Percentiles rank a stretch among this genome's conserved stretches.
Evolutionary conservation across 345 rosid species (phyloP).

Genomic region (Laguncularia racemosa): DNA sequence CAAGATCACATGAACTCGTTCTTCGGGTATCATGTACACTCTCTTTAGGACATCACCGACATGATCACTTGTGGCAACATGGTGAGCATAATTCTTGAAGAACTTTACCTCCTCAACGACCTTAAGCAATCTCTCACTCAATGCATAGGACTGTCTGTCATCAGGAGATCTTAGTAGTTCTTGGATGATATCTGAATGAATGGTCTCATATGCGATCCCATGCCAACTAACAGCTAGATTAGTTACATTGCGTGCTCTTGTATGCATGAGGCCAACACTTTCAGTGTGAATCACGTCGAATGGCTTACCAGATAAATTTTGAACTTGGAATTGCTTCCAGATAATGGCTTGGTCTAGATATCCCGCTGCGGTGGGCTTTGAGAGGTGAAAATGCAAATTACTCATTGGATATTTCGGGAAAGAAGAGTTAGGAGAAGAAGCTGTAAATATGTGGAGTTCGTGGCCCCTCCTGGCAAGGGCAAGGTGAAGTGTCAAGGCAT

Average conservation of each 20-base stretch:
- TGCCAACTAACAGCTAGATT: conserved; percentile 83
- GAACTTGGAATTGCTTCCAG: conserved; percentile 61
- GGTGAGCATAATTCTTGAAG: conserved; percentile 75
- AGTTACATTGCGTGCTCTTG: conserved; percentile 51
- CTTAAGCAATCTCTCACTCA: conserved; percentile 48
- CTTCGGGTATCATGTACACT: conserved; percentile 91
- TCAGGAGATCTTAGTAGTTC: conserved; percentile 57
- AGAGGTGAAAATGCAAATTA: conserved; percentile 62
- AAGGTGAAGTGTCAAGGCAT: conserved; percentile 79
- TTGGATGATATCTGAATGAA: conserved; percentile 85
- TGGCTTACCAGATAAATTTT: conserved; percentile 61
- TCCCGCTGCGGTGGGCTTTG: conserved; percentile 66
- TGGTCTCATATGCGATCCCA: conserved; percentile 86
- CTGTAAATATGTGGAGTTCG: conserved; percentile 79
- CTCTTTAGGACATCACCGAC: conserved; percentile 80
- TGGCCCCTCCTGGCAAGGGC: conserved; percentile 80
- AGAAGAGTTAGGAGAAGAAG: conserved; percentile 40
- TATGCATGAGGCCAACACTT: conserved; percentile 82
- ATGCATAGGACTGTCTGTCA: conserved; percentile 38
- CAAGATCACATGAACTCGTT: conserved; percentile 77
- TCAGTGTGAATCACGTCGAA: conserved; percentile 85
- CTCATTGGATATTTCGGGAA: conserved; percentile 39
- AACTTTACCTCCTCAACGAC: conserved; percentile 84
- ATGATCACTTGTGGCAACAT: conserved; percentile 92
- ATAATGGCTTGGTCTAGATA: conserved; percentile 64